A percentile compares a stretch with the other conserved stretches of the same genome.
Conservation (phyloP, 495 filamentous ascomycete genomes). For the Xylaria longipes region DNA sequence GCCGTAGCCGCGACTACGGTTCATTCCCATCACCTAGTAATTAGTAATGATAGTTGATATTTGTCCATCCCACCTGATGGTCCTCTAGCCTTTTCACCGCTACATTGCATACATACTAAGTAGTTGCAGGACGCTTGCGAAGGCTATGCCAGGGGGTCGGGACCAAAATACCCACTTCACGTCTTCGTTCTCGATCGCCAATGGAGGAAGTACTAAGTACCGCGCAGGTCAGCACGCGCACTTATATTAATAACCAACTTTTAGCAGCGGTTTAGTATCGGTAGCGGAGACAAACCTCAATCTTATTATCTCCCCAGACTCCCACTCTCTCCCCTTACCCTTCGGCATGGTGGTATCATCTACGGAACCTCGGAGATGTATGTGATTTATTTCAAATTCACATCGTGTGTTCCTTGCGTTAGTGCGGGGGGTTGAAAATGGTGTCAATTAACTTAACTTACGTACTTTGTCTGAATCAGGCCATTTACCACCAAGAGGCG, state of each 20-base stretch:
- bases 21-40: slow-evolving; percentile 1
- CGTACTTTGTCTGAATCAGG: not conserved
- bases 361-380: not conserved
- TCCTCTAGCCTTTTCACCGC: slow-evolving; percentile 13
- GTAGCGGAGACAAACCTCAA: not conserved
- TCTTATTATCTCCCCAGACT: slow-evolving; percentile 5
- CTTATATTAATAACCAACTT: slow-evolving; percentile 1
- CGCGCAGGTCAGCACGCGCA: slow-evolving; percentile 14
- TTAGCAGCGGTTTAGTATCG: not conserved
- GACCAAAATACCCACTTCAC: slow-evolving; percentile 10
- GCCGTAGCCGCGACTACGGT: not conserved
- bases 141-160: slow-evolving; percentile 1
- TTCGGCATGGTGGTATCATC: slow-evolving; percentile 5
- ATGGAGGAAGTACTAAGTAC: slow-evolving; percentile 13
- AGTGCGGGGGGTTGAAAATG: not conserved
- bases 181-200: slow-evolving; percentile 2
- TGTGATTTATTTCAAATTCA: slow-evolving; percentile 8
- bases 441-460: slow-evolving; percentile 1
- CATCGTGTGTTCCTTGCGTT: not conserved
- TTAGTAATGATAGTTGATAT: not conserved
- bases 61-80: not conserved
- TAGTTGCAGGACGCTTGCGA: not conserved
- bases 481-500: not conserved
- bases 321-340: slow-evolving; percentile 12
- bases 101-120: not conserved